These are phyloP conservation scores for Mayamaea pseudoterrestris DNA, from an alignment of 108 stramenopile species.

Conservation along the genomic window DNA sequence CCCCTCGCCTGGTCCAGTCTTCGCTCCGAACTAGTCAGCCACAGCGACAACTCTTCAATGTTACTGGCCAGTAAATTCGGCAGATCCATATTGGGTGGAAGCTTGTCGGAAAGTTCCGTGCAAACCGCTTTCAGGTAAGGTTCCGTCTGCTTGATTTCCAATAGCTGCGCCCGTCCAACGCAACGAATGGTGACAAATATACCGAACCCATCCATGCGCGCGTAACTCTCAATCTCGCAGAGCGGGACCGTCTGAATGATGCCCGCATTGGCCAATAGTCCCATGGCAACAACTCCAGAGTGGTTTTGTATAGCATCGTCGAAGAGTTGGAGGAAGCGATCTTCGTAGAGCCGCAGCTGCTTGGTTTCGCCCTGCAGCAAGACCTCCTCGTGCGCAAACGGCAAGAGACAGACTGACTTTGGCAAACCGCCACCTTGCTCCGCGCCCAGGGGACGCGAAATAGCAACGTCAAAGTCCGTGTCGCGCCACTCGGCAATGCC, in stretches of 20 bases:
- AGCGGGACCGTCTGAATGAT: constrained; percentile 65
- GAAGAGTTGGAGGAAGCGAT: constrained; percentile 62
- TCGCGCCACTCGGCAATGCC: constrained; percentile 40
- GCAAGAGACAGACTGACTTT: constrained; percentile 48
- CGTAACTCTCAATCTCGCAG: constrained; percentile 71
- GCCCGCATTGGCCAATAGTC: constrained; percentile 32
- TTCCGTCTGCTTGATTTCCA: constrained; percentile 39
- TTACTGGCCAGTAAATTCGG: constrained; percentile 38
- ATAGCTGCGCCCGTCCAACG: constrained; percentile 47
- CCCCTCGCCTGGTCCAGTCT: constrained; percentile 14
- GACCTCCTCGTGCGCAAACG: constrained; percentile 60
- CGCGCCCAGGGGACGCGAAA: constrained; percentile 2
- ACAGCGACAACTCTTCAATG: constrained; percentile 40
- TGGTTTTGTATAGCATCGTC: constrained; percentile 47
- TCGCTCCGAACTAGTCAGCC: constrained; percentile 43
- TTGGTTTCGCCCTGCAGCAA: constrained; percentile 63
- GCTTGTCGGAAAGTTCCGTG: constrained; percentile 38
- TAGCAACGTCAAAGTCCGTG: constrained; percentile 15
- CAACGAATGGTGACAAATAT: constrained; percentile 66
- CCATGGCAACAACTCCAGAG: constrained; percentile 67
- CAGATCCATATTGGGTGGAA: constrained; percentile 30
- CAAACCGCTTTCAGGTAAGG: constrained; percentile 56
- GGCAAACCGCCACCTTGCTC: constrained; percentile 7
- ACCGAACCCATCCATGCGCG: constrained; percentile 49
- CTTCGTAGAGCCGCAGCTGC: constrained; percentile 66